A percentile compares a stretch with the other conserved stretches of the same genome.
Conservation (phyloP, 371 early-diverging fungal species). For the Syncephalis plumigaleata region DNA sequence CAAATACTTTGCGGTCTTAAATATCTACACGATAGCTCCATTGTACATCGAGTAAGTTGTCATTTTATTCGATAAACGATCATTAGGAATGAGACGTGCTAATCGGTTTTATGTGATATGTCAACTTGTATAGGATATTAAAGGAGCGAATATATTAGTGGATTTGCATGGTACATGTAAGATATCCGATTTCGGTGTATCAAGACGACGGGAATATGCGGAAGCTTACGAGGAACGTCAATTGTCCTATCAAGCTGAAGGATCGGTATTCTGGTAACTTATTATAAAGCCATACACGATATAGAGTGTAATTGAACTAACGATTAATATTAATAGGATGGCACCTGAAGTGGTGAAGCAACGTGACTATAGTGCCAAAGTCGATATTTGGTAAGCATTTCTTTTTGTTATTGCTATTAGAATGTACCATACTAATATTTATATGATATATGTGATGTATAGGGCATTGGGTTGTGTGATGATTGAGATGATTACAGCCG, state of each 20-base stretch:
- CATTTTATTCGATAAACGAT: too few relatives aligned
- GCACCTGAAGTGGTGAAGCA: slow-evolving; percentile 84
- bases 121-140: slow-evolving; percentile 45
- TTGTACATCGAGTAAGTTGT: slow-evolving; percentile 53
- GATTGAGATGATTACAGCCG: slow-evolving; percentile 83
- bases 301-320: not conserved
- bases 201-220: slow-evolving; percentile 42
- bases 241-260: slow-evolving; percentile 12
- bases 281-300: slow-evolving; percentile 3
- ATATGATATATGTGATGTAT: too few relatives aligned
- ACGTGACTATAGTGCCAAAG: slow-evolving; percentile 58
- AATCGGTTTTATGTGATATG: not conserved
- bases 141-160: slow-evolving; percentile 84
- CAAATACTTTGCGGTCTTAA: slow-evolving; percentile 73
- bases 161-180: slow-evolving; percentile 79
- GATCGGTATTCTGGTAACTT: slow-evolving; percentile 58
- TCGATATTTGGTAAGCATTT: slow-evolving; percentile 35
- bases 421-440: too few relatives aligned
- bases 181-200: slow-evolving; percentile 96
- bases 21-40: slow-evolving; percentile 81
- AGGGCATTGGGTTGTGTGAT: slow-evolving; percentile 70
- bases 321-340: slow-evolving; percentile 44
- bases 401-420: not conserved
- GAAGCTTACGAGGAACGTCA: slow-evolving; percentile 17
- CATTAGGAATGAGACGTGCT: too few relatives aligned